Percentiles rank a stretch among this genome's conserved stretches.
phyloP scores from a whole-genome alignment of 2,329 filamentous ascomycete genomes.

The Dothideomycetidae sp. region DNA sequence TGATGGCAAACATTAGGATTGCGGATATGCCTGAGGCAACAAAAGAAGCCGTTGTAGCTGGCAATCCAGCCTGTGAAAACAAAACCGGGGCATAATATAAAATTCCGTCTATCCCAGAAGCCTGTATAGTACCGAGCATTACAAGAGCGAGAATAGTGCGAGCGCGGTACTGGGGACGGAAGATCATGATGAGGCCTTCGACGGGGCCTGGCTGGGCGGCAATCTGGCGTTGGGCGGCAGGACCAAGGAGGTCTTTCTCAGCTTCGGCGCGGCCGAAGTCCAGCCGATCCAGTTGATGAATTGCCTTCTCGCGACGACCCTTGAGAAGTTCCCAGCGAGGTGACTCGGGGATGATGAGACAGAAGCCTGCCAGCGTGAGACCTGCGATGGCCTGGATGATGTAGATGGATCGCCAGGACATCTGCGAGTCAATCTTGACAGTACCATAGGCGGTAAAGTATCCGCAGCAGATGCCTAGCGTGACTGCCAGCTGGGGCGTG shows the following conservation, averaged over 20 bases:
- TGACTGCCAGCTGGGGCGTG: constrained; percentile 16
- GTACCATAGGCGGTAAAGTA: constrained; percentile 49
- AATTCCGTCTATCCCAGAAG: constrained; percentile 46
- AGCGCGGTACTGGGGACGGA: constrained; percentile 21
- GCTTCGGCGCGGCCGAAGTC: constrained; percentile 28
- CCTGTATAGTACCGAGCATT: constrained; percentile 36
- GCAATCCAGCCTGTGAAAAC: constrained; percentile 42
- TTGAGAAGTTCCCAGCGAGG: constrained; percentile 43
- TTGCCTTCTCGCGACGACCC: constrained; percentile 35
- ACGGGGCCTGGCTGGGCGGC: constrained; percentile 8
- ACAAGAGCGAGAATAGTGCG: constrained; percentile 41
- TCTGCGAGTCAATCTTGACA: constrained; percentile 30
- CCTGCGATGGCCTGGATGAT: constrained; percentile 33
- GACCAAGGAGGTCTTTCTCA: constrained; percentile 32
- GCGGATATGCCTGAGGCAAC: constrained; percentile 45
- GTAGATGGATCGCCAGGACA: constrained; percentile 45
- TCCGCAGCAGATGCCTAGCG: constrained; percentile 38
- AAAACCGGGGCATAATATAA: constrained; percentile 42
- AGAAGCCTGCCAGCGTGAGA: constrained; percentile 26
- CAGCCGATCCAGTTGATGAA: constrained; percentile 28
- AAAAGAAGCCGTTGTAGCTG: constrained; percentile 38
- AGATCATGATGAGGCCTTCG: constrained; percentile 16
- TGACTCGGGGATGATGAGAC: constrained; percentile 38
- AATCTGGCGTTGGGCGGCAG: constrained; percentile 13
- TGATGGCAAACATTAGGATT: constrained; percentile 40